Evolutionary conservation across 2,329 filamentous ascomycete genomes (phyloP).

Genomic region (Arthrobotrys sinensis): DNA sequence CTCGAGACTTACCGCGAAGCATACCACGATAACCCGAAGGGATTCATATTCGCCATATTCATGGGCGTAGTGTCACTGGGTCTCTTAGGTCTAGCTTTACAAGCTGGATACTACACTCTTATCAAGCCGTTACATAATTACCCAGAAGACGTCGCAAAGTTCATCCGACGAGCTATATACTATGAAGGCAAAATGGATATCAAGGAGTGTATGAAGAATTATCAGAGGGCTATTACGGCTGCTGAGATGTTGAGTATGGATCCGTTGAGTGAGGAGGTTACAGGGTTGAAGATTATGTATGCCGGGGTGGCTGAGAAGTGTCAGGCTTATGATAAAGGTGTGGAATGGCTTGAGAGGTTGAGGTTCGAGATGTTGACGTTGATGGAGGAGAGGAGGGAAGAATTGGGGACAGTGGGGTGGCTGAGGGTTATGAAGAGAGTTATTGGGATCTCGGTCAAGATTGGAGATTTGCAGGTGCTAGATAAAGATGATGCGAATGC

Average conservation of each 20-base stretch:
- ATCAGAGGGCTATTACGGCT: conserved; percentile 81
- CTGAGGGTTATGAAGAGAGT: conserved; percentile 80
- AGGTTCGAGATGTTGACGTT: conserved; percentile 76
- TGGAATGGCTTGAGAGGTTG: conserved; percentile 84
- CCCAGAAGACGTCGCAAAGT: conserved; percentile 80
- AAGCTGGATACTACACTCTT: conserved; percentile 19
- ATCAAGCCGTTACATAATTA: conserved; percentile 66
- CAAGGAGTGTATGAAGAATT: conserved; percentile 84
- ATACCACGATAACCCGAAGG: conserved; percentile 43
- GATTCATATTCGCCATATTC: conserved; percentile 33
- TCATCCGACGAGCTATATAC: conserved; percentile 87
- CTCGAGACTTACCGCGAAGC: conserved; percentile 54
- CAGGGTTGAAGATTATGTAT: conserved; percentile 88
- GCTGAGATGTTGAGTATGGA: conserved; percentile 84
- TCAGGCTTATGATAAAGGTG: conserved; percentile 78
- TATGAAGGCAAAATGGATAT: conserved; percentile 84
- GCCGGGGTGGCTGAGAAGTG: conserved; percentile 85
- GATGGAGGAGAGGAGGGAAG: conserved; percentile 68
- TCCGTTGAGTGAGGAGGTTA: conserved; percentile 89
- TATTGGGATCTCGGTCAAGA: conserved; percentile 83
- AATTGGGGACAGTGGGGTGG: conserved; percentile 69
- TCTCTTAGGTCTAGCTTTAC: not conserved
- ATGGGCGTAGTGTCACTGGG: not conserved
- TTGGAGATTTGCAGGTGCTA: conserved; percentile 81
- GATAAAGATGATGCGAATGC: conserved; percentile 72